Evolutionary conservation across 208 protist species (phyloP).

Genomic region (Angomonas deanei): DNA sequence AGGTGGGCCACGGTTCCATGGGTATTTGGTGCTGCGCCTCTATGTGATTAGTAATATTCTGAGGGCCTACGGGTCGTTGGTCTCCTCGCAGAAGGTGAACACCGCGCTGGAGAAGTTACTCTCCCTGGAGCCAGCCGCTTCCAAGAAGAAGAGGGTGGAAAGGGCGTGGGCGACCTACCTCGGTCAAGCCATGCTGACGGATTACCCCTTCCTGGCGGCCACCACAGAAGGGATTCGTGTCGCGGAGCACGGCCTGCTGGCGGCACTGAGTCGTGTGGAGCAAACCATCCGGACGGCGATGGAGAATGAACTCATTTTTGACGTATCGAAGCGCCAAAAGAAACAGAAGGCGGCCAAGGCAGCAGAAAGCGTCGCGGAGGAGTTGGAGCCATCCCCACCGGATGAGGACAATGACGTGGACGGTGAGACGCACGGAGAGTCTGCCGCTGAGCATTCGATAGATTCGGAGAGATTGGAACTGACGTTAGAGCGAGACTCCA

Average conservation of each 20-base stretch:
- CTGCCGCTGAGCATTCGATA: neutral
- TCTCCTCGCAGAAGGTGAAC: slow-evolving; percentile 4
- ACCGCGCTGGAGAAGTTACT: neutral
- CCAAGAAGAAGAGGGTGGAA: neutral
- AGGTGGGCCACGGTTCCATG: slow-evolving; percentile 18
- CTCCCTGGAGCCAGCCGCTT: neutral
- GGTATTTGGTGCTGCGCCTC: slow-evolving; percentile 60
- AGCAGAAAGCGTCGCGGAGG: neutral
- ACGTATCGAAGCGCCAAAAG: slow-evolving; percentile 16
- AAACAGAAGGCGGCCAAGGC: neutral
- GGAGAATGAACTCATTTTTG: slow-evolving; percentile 38
- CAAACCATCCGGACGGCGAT: slow-evolving; percentile 34
- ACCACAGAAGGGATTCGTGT: slow-evolving; percentile 35
- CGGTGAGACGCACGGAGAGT: neutral
- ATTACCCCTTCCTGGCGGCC: slow-evolving; percentile 25
- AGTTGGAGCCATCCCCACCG: neutral
- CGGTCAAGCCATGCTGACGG: slow-evolving; percentile 17
- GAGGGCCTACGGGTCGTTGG: slow-evolving; percentile 31
- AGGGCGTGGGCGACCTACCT: slow-evolving; percentile 30
- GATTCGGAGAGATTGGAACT: neutral
- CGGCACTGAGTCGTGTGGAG: slow-evolving; percentile 44
- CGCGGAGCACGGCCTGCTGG: slow-evolving; percentile 14
- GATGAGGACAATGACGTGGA: neutral
- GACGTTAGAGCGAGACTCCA: neutral
- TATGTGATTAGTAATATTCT: slow-evolving; percentile 67